Evolutionary conservation across 495 filamentous ascomycete species (phyloP).

Genomic region (Gamarada debralockiae): DNA sequence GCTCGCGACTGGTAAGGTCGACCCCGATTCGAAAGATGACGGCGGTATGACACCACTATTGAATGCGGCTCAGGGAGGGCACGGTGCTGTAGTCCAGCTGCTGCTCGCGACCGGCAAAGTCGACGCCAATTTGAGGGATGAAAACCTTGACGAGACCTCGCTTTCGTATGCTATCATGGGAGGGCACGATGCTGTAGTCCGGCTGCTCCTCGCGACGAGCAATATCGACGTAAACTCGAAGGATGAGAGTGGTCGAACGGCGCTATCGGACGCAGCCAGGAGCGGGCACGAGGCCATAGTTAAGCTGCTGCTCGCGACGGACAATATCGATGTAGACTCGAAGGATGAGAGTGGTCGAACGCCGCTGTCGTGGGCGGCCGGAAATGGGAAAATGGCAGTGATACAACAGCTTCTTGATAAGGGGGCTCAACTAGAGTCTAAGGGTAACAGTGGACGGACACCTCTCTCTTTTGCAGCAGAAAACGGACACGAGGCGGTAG

Average conservation of each 20-base stretch:
- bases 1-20: background rate
- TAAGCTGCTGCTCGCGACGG: too few species aligned
- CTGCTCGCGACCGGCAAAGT: conserved; percentile 1
- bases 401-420: too few species aligned
- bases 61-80: conserved; percentile 16
- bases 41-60: conserved; percentile 26
- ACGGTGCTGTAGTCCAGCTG: conserved; percentile 4
- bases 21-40: conserved; percentile 19
- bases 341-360: too few species aligned
- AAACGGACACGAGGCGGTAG: conserved; percentile 4
- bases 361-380: too few species aligned
- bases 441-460: too few species aligned
- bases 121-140: background rate
- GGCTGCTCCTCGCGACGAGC: conserved; percentile 1
- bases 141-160: background rate
- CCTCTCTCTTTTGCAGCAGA: background rate
- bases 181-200: background rate
- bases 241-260: conserved; percentile 1
- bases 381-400: too few species aligned
- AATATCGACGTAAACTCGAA: too few species aligned
- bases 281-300: too few species aligned
- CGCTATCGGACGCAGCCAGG: too few species aligned
- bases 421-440: too few species aligned
- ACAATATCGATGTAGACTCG: too few species aligned
- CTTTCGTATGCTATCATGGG: background rate